These are phyloP conservation scores for Calonectria leucothoes DNA, from an alignment of 2,329 filamentous ascomycete species.

Conservation along the genomic window DNA sequence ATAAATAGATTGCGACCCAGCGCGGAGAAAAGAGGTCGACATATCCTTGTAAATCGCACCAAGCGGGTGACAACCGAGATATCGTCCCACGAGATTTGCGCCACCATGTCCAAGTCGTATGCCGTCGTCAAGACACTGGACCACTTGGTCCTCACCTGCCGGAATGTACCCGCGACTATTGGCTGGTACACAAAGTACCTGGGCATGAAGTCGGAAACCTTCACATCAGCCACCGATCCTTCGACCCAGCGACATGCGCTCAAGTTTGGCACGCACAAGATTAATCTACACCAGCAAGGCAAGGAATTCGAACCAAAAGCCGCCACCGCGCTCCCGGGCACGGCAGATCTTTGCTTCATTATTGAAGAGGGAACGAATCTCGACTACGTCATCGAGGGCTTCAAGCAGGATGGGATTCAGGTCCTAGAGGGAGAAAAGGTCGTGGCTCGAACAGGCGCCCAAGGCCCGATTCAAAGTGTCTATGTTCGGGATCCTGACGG, in stretches of 20 bases:
- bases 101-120: not conserved
- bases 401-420: slow-evolving; percentile 57
- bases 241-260: slow-evolving; percentile 60
- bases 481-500: slow-evolving; percentile 72
- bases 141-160: slow-evolving; percentile 70
- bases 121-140: slow-evolving; percentile 60
- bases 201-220: slow-evolving; percentile 64
- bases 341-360: slow-evolving; percentile 70
- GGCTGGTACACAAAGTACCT: slow-evolving; percentile 66
- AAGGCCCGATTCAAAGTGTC: slow-evolving; percentile 65
- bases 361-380: slow-evolving; percentile 59
- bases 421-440: slow-evolving; percentile 62
- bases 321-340: slow-evolving; percentile 62
- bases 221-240: slow-evolving; percentile 51
- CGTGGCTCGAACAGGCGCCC: slow-evolving; percentile 67
- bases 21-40: too few relatives aligned
- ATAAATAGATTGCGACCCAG: not conserved
- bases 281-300: slow-evolving; percentile 70
- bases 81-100: not conserved
- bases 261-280: slow-evolving; percentile 68
- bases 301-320: slow-evolving; percentile 72
- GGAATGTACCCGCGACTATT: slow-evolving; percentile 59
- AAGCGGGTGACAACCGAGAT: not conserved
- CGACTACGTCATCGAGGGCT: slow-evolving; percentile 54
- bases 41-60: not conserved